A percentile compares a stretch with the other conserved stretches of the same genome.
phyloP scores from a whole-genome alignment of 2,329 filamentous ascomycete genomes.

The Pseudocercospora macadamiae region DNA sequence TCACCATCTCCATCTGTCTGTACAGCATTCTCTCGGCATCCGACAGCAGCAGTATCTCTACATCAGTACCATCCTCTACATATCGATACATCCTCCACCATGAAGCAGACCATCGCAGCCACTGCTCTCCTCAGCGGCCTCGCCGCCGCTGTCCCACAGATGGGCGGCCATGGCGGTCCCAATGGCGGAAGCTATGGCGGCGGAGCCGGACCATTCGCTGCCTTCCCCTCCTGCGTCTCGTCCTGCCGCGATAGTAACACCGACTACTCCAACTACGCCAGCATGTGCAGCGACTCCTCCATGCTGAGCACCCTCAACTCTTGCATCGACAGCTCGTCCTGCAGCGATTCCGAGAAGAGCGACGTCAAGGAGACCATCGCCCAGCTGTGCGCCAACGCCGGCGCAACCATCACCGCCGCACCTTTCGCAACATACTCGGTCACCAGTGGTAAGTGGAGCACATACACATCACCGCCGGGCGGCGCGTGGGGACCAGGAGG shows the following conservation, averaged over 20 bases:
- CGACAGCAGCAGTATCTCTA: slow-evolving; percentile 2
- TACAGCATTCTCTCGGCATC: neutral
- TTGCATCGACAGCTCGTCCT: slow-evolving; percentile 29
- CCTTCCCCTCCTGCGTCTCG: slow-evolving; percentile 23
- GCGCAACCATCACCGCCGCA: slow-evolving; percentile 28
- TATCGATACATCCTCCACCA: slow-evolving; percentile 7
- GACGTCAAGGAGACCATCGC: slow-evolving; percentile 32
- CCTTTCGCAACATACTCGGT: slow-evolving; percentile 31
- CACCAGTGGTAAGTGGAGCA: slow-evolving; percentile 30
- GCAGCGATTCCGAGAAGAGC: slow-evolving; percentile 30
- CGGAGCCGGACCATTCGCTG: slow-evolving; percentile 16
- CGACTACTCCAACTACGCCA: slow-evolving; percentile 20
- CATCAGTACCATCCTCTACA: neutral
- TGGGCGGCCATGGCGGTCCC: slow-evolving; percentile 8
- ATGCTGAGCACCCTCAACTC: slow-evolving; percentile 27
- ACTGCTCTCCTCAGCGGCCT: slow-evolving; percentile 21
- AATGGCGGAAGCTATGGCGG: slow-evolving; percentile 12
- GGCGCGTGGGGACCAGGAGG: slow-evolving; percentile 8
- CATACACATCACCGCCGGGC: slow-evolving; percentile 1
- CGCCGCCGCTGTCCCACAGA: slow-evolving; percentile 22
- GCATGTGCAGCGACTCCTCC: slow-evolving; percentile 28
- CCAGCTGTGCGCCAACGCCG: slow-evolving; percentile 35
- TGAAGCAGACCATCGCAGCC: slow-evolving; percentile 19
- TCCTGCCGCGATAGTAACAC: slow-evolving; percentile 19
- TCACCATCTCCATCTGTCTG: neutral